A percentile compares a stretch with the other conserved stretches of the same genome.
phyloP scores from a whole-genome alignment of 2,329 filamentous ascomycete genomes.

The Fusarium pseudonygamai region DNA sequence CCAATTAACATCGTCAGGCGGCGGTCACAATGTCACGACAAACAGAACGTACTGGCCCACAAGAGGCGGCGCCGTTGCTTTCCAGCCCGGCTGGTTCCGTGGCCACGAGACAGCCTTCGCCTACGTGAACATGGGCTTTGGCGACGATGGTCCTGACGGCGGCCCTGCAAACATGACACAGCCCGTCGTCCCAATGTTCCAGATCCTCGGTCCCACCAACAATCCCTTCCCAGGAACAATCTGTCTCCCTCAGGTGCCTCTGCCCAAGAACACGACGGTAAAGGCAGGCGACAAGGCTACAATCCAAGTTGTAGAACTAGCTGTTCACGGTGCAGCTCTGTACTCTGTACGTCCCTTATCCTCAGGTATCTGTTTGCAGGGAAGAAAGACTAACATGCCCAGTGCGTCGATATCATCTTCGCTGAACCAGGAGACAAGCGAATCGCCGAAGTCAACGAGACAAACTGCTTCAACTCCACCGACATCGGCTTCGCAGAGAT shows the following conservation, averaged over 20 bases:
- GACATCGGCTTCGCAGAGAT: slow-evolving; percentile 80
- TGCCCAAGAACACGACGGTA: slow-evolving; percentile 76
- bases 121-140: slow-evolving; percentile 92
- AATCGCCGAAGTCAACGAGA: slow-evolving; percentile 76
- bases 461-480: slow-evolving; percentile 90
- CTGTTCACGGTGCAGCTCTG: slow-evolving; percentile 82
- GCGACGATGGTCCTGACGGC: slow-evolving; percentile 68
- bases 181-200: slow-evolving; percentile 81
- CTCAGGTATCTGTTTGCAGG: too few species aligned
- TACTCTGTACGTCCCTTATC: slow-evolving; percentile 71
- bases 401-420: slow-evolving; percentile 97
- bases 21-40: slow-evolving; percentile 77
- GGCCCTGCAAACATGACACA: slow-evolving; percentile 89
- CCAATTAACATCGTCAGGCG: slow-evolving; percentile 65
- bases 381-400: slow-evolving; percentile 2
- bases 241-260: slow-evolving; percentile 87
- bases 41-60: slow-evolving; percentile 96
- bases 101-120: slow-evolving; percentile 85
- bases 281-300: slow-evolving; percentile 88
- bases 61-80: slow-evolving; percentile 83
- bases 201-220: slow-evolving; percentile 83
- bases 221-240: slow-evolving; percentile 87
- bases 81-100: slow-evolving; percentile 96
- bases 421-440: slow-evolving; percentile 75
- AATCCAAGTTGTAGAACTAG: slow-evolving; percentile 86